phyloP scores from a whole-genome alignment of 106 monocot species.

The Acorus gramineus region DNA sequence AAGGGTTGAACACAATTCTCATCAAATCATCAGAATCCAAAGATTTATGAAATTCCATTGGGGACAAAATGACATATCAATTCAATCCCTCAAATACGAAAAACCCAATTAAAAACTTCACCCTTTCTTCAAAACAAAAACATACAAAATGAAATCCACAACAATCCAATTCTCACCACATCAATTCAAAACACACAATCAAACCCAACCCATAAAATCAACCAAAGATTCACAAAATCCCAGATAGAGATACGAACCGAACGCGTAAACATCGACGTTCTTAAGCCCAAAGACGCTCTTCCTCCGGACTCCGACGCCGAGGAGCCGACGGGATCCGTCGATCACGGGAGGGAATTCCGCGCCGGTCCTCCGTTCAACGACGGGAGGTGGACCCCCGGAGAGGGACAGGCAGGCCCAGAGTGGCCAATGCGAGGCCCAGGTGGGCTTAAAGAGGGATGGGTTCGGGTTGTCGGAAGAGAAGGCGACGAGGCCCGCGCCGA shows the following conservation, averaged over 20 bases:
- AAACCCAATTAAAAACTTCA: no score
- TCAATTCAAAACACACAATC: no score
- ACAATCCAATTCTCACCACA: no score
- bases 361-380: constrained; percentile 58
- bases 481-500: constrained; percentile 30
- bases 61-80: no score
- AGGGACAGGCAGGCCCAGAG: constrained; percentile 57
- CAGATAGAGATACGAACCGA: constrained; percentile 32
- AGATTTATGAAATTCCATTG: no score
- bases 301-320: constrained; percentile 58
- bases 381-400: constrained; percentile 8
- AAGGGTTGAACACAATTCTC: no score
- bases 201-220: no score
- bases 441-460: background rate
- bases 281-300: constrained; percentile 67
- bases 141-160: no score
- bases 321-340: constrained; percentile 34
- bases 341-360: constrained; percentile 42
- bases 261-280: constrained; percentile 77
- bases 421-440: constrained; percentile 5
- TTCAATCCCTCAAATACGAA: no score
- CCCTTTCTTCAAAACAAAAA: no score
- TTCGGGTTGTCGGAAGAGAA: constrained; percentile 4
- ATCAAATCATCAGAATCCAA: no score
- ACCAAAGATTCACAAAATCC: background rate